phyloP scores from a whole-genome alignment of 1,284 basidiomycete genomes.

The Tetrapyrgos nigripes region DNA sequence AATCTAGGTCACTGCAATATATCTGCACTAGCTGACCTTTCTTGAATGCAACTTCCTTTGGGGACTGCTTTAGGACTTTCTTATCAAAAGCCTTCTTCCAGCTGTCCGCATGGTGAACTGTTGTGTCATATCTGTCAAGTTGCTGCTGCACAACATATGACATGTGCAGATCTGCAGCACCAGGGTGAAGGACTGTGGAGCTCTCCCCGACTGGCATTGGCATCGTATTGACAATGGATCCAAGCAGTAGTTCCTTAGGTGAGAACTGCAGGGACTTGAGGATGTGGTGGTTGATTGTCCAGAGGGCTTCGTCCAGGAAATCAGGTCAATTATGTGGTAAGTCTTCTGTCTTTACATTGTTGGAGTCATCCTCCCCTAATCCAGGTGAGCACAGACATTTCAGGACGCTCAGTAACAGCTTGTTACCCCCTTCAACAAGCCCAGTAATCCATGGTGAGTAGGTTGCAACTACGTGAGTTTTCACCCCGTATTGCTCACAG shows the following conservation, averaged over 20 bases:
- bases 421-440: conserved; percentile 35
- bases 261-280: background rate
- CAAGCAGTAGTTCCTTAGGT: conserved; percentile 6
- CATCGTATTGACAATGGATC: conserved; percentile 31
- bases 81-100: conserved; percentile 33
- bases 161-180: too few species aligned
- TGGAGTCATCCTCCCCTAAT: too few species aligned
- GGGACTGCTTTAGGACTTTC: conserved; percentile 15
- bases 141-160: too few species aligned
- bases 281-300: conserved; percentile 25
- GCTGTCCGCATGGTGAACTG: conserved; percentile 24
- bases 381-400: too few species aligned
- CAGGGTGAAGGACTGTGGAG: too few species aligned
- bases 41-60: conserved; percentile 28
- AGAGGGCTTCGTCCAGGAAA: conserved; percentile 32
- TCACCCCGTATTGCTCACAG: conserved; percentile 30
- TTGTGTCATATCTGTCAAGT: too few species aligned
- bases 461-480: conserved; percentile 31
- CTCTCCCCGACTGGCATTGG: conserved; percentile 4
- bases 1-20: conserved; percentile 32
- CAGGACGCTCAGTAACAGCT: too few species aligned
- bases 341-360: too few species aligned
- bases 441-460: conserved; percentile 49
- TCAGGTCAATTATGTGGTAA: conserved; percentile 34
- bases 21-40: too few species aligned